Base-by-base conservation (phyloP, 805 yeast genomes). In the Wickerhamiella galacta region DNA sequence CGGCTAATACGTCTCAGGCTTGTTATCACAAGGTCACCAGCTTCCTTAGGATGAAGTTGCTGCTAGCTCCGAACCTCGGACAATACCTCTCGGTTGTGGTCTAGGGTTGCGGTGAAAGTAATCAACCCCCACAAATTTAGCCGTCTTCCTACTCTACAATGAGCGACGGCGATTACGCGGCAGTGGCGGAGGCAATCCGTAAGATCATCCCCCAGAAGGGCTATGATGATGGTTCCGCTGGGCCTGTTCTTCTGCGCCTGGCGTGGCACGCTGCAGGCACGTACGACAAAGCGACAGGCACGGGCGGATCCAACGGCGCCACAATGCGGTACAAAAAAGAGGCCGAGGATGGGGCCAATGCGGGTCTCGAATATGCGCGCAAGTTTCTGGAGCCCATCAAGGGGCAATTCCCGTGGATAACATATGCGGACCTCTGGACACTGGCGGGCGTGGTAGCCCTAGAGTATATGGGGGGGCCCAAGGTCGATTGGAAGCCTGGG, bases 201-300 rank as follows among this genome's bases (percentile, higher is more conserved):
- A 40, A 46, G 24, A 47, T 60, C 19, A 43, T 58, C 28, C 60
- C 60, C 28, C 54, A 58, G 22, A 67, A 62, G 38, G 73, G 59
- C 33, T 67, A 62, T 48, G 79, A 72, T 45, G 76, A 72, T 48
- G 78, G 78, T 4, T 68, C 75, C 3, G 70, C 74, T 17, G 75
- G 85, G 1, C 94, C 93, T 7, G 70, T 75, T 11, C 58, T 81
- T 25, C 70, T 81, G 16, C 70, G 93, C 46, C 63, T 79, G 35
- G 77, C 93, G 18, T 81, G 93, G 93, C 93, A 81, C 51, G 68
- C 75, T 22, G 68, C 80, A 36, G 93, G 92, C 22, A 78, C 90
- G 14, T 82, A 63, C 53, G 81, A 79, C 46, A 59, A 58, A 42
- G 51, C 54, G n/a, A 56, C 60, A 15, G 61, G 66, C 29, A 52